Base-by-base conservation (phyloP, 1,284 basidiomycete genomes). In the Pyrrhoderma lamaoense region DNA sequence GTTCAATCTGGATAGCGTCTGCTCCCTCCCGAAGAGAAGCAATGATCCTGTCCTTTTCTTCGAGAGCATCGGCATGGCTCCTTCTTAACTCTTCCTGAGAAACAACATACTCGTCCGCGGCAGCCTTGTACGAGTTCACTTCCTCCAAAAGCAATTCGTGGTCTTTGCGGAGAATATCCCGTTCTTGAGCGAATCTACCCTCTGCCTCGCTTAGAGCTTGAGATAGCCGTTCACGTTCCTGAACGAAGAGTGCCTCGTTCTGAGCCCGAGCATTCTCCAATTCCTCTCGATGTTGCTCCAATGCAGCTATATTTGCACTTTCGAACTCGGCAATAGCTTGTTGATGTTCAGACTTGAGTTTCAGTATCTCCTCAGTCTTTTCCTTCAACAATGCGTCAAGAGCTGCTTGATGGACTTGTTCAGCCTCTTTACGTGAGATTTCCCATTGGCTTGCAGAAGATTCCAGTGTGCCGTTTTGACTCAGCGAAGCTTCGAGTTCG, bases 61-160 rank as follows among this genome's bases (percentile, higher is more conserved):
- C 65, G 34, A 85, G 54, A 7, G 70, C 69, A 39, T 68, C 63
- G 56, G 77, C 79, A 57, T 86, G 80, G 16, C 64, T 60, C 40
- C 67, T 65, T 22, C 70, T 74, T 31, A 69, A 66, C 61, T 79
- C 71, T 59, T 82, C 77, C 25, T 72, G 76, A 23, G 75, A 59
- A 14, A 71, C 60, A 1, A 67, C 65, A 53, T 77, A 73, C 58
- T 88, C 79, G 48, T 77, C 73, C 8, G 77, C 72, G 2, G 79
- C 74, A 39, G 70, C 71, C 62, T 83, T 83, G 64, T 83, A 75
- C 1, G 78, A 70, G 53, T 79, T 77, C 4, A 86, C 66, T 60
- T 90, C 80, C 53, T 82, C 72, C 3, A 72, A 60, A 31, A 89
- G 70, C 8, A 75, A 57, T 18, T 79, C 76, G 36, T 75, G 75